A percentile compares a stretch with the other conserved stretches of the same genome.
Evolutionary conservation across 2,329 filamentous ascomycete genomes (phyloP).

Genomic region (Epichloe elymi): DNA sequence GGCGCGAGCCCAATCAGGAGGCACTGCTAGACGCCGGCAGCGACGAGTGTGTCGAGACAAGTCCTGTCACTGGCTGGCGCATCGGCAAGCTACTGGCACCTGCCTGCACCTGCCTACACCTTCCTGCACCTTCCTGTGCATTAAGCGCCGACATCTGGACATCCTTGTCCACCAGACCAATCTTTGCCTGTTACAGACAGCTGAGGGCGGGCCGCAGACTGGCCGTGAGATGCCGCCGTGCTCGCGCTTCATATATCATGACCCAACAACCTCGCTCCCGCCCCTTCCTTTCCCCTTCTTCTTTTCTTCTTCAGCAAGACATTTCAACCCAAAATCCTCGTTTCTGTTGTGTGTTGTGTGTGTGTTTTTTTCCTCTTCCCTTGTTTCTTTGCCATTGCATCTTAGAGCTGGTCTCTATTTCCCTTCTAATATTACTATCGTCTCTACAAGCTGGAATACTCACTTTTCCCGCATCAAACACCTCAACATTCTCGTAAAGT

Average conservation of each 20-base stretch:
- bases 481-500: conserved; percentile 13
- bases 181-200: neutral
- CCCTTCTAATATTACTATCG: conserved; percentile 19
- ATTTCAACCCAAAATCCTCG: conserved; percentile 39
- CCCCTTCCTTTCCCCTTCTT: conserved; percentile 24
- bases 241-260: neutral
- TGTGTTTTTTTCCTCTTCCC: conserved; percentile 20
- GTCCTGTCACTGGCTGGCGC: conserved; percentile 3
- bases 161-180: neutral
- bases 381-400: conserved; percentile 24
- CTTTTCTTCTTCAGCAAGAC: conserved; percentile 53
- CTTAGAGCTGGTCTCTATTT: conserved; percentile 44
- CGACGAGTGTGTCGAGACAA: neutral
- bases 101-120: neutral
- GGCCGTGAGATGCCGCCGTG: neutral
- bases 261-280: conserved; percentile 1
- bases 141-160: conserved; percentile 1
- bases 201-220: neutral
- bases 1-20: conserved; percentile 11
- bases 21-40: conserved; percentile 12
- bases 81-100: conserved; percentile 3
- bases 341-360: conserved; percentile 30
- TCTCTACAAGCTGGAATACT: conserved; percentile 8
- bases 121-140: neutral
- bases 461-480: conserved; percentile 3